Conservation (phyloP, 148 eudicot genomes). For the Rhododendron simsii region DNA sequence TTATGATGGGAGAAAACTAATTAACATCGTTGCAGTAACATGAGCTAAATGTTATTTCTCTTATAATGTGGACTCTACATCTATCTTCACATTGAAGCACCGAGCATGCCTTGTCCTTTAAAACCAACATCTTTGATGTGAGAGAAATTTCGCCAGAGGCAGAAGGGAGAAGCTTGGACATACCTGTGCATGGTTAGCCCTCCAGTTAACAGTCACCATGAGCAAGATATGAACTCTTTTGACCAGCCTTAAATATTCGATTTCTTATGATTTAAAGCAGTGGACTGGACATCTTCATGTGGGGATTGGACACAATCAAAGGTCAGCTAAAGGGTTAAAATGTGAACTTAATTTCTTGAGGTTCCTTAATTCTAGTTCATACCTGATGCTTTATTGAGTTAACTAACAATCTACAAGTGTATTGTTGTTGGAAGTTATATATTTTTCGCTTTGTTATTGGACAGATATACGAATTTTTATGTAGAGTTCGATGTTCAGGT, state of each 20-base stretch:
- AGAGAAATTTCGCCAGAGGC: constrained; percentile 63
- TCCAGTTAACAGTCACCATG: constrained; percentile 40
- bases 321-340: background rate
- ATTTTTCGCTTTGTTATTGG: background rate
- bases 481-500: background rate
- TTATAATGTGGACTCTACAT: background rate
- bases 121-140: constrained; percentile 53
- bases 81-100: background rate
- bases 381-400: background rate
- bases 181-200: constrained; percentile 64
- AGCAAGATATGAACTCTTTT: constrained; percentile 28
- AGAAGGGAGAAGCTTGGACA: constrained; percentile 63
- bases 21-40: background rate
- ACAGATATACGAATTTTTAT: background rate
- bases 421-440: background rate
- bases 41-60: background rate
- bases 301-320: background rate
- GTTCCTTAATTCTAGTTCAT: background rate
- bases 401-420: background rate
- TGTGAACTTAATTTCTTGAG: background rate
- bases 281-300: background rate
- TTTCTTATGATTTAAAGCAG: background rate
- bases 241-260: constrained; percentile 25
- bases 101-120: background rate
- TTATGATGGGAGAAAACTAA: background rate